Evolutionary conservation across 768 basidiomycete genomes (phyloP).

Genomic region (Cyclocybe cylindracea): DNA sequence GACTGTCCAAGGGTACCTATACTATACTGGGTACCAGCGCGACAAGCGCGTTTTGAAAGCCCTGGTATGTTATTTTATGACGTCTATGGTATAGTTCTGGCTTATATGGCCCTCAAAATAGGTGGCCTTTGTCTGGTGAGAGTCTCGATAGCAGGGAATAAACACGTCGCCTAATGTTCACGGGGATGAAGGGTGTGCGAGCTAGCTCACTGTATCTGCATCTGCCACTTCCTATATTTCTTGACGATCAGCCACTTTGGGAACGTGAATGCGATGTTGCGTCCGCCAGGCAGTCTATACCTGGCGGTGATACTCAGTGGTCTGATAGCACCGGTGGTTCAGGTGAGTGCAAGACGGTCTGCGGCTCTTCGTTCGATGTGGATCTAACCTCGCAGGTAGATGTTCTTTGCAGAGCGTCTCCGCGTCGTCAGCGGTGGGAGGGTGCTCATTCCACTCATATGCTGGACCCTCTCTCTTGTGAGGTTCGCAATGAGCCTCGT

Average conservation of each 20-base stretch:
- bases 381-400: not conserved
- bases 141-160: not conserved
- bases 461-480: not conserved
- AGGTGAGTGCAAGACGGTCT: not conserved
- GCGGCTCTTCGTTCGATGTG: not conserved
- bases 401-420: conserved; percentile 6
- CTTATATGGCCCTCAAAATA: not conserved
- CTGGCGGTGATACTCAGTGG: not conserved
- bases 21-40: conserved; percentile 1
- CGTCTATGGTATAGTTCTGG: not conserved
- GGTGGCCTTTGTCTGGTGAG: conserved; percentile 5
- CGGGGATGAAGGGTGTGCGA: not conserved
- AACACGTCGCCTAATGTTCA: not conserved
- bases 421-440: not conserved
- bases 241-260: conserved; percentile 3
- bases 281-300: not conserved
- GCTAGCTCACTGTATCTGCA: conserved; percentile 2
- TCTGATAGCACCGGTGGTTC: not conserved
- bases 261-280: not conserved
- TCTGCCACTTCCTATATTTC: conserved; percentile 2
- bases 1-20: conserved; percentile 8
- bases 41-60: not conserved
- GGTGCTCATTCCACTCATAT: not conserved
- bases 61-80: not conserved
- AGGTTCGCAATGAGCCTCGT: not conserved